phyloP scores from a whole-genome alignment of 2,329 filamentous ascomycete genomes.

The Xylariaceae sp. region DNA sequence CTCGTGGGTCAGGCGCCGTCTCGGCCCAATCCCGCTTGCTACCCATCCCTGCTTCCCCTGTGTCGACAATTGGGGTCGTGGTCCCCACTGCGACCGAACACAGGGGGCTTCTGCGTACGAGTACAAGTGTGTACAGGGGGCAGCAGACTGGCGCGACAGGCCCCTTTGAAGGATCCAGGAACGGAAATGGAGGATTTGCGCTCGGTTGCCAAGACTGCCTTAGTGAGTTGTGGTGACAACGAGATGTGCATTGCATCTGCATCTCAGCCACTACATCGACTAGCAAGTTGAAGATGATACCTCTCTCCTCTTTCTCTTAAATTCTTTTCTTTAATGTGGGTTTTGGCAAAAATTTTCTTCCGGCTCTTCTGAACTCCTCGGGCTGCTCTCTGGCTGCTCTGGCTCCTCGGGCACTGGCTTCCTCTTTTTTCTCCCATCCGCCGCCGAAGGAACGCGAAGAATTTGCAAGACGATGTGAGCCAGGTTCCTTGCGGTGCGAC shows the following conservation, averaged over 20 bases:
- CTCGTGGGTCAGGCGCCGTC: neutral
- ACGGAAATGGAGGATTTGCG: constrained; percentile 1
- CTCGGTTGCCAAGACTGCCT: constrained; percentile 7
- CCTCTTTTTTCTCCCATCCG: neutral
- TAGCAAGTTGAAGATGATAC: neutral
- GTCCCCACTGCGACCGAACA: constrained; percentile 3
- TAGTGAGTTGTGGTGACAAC: constrained; percentile 19
- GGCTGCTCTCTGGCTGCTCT: too few relatives aligned
- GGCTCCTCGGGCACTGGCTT: neutral
- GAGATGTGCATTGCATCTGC: constrained; percentile 12
- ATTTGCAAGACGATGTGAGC: constrained; percentile 7
- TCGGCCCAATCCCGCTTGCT: neutral
- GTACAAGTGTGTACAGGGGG: neutral
- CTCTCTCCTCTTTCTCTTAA: neutral
- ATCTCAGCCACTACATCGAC: neutral
- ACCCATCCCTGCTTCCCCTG: neutral
- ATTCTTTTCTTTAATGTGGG: neutral
- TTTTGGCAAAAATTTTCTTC: neutral
- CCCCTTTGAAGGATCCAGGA: neutral
- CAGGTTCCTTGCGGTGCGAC: neutral
- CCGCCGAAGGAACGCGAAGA: neutral
- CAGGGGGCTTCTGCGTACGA: neutral
- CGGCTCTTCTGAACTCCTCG: too few relatives aligned
- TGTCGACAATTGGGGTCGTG: constrained; percentile 1
- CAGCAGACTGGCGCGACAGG: neutral